These are phyloP conservation scores for Purpureocillium lavendulum DNA, from an alignment of 2,329 filamentous ascomycete species.

Conservation along the genomic window DNA sequence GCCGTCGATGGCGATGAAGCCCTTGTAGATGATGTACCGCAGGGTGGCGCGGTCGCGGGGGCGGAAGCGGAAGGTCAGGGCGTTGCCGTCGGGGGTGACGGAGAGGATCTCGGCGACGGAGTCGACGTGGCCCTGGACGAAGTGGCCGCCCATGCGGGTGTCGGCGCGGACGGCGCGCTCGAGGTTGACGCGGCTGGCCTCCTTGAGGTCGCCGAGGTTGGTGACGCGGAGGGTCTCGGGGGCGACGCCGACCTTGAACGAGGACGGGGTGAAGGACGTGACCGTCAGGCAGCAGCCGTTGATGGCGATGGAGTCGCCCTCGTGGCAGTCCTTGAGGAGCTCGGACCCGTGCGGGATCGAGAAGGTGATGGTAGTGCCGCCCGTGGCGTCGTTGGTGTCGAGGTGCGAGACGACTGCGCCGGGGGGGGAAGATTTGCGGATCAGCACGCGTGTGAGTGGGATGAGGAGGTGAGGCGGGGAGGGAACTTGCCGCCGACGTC, in stretches of 20 bases:
- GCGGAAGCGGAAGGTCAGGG: slow-evolving; percentile 75
- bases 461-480: not conserved
- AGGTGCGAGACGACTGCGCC: slow-evolving; percentile 72
- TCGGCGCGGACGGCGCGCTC: slow-evolving; percentile 86
- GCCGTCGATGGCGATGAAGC: slow-evolving; percentile 88
- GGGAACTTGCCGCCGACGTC: slow-evolving; percentile 72
- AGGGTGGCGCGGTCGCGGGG: slow-evolving; percentile 63
- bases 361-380: slow-evolving; percentile 87
- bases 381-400: slow-evolving; percentile 70
- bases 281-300: slow-evolving; percentile 96
- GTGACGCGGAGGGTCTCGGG: slow-evolving; percentile 94
- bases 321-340: slow-evolving; percentile 75
- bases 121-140: slow-evolving; percentile 96
- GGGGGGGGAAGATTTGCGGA: too few species aligned
- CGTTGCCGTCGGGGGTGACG: slow-evolving; percentile 77
- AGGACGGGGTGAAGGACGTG: slow-evolving; percentile 41
- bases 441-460: slow-evolving; percentile 7
- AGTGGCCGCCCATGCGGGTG: slow-evolving; percentile 96
- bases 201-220: slow-evolving; percentile 70
- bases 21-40: slow-evolving; percentile 91
- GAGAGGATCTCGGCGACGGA: slow-evolving; percentile 69
- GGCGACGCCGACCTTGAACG: slow-evolving; percentile 88
- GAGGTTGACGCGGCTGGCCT: slow-evolving; percentile 71
- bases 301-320: slow-evolving; percentile 90
- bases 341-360: slow-evolving; percentile 53